These are phyloP conservation scores for Harringtonia lauricola DNA, from an alignment of 2,329 filamentous ascomycete species.

Conservation along the genomic window DNA sequence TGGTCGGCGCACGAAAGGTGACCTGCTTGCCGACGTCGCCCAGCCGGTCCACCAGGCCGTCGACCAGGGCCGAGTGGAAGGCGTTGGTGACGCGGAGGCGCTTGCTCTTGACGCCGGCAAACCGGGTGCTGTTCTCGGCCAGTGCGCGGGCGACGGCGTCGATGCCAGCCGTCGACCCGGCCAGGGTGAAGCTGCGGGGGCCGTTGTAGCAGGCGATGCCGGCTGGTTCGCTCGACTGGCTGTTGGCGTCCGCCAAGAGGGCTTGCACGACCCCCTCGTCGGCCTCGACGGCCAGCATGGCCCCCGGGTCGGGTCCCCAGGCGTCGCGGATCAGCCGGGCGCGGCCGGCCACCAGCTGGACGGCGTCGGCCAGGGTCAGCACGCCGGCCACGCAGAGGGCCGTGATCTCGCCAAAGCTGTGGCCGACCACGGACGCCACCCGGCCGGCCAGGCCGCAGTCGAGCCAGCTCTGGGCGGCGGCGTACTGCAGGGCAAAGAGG, in stretches of 20 bases:
- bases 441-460: slow-evolving; percentile 19
- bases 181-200: slow-evolving; percentile 28
- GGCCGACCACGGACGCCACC: slow-evolving; percentile 21
- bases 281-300: slow-evolving; percentile 27
- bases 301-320: slow-evolving; percentile 24
- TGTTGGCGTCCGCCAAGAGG: neutral
- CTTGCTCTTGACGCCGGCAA: slow-evolving; percentile 19
- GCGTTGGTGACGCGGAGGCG: slow-evolving; percentile 32
- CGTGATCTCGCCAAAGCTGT: slow-evolving; percentile 30
- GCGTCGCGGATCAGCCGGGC: slow-evolving; percentile 18
- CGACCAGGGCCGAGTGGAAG: slow-evolving; percentile 32
- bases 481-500: slow-evolving; percentile 28
- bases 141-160: slow-evolving; percentile 13
- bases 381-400: slow-evolving; percentile 24
- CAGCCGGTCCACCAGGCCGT: slow-evolving; percentile 19
- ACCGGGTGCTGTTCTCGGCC: neutral
- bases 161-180: slow-evolving; percentile 23
- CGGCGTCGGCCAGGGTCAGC: slow-evolving; percentile 18
- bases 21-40: slow-evolving; percentile 16
- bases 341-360: slow-evolving; percentile 18
- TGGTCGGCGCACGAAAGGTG: slow-evolving; percentile 19
- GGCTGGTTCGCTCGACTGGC: neutral
- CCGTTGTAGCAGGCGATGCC: slow-evolving; percentile 37
- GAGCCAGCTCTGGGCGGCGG: slow-evolving; percentile 23
- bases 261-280: slow-evolving; percentile 14